Evolutionary conservation across 2,329 filamentous ascomycete genomes (phyloP).

Genomic region (Monosporascus sp.): DNA sequence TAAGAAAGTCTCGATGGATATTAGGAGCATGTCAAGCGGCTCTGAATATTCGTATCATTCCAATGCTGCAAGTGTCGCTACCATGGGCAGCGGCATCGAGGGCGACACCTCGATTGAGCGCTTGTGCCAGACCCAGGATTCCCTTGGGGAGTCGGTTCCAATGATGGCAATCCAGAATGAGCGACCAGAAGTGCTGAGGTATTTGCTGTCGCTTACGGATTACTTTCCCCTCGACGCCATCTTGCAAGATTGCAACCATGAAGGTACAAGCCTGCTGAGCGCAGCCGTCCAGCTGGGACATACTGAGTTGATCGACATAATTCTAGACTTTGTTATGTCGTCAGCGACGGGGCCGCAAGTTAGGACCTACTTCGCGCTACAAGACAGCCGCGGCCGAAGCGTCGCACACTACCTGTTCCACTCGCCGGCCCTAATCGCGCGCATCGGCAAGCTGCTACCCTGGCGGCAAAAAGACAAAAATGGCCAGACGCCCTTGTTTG

Average conservation of each 20-base stretch:
- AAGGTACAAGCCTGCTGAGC: slow-evolving; percentile 83
- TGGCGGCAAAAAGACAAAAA: slow-evolving; percentile 94
- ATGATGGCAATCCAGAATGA: slow-evolving; percentile 81
- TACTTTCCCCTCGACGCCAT: slow-evolving; percentile 69
- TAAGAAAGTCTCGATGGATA: slow-evolving; percentile 86
- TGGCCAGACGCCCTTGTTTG: slow-evolving; percentile 95
- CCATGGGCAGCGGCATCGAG: slow-evolving; percentile 67
- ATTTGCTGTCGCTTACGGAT: slow-evolving; percentile 70
- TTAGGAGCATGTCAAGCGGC: slow-evolving; percentile 78
- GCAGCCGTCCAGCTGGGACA: slow-evolving; percentile 85
- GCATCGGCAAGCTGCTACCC: slow-evolving; percentile 71
- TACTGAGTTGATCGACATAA: slow-evolving; percentile 64
- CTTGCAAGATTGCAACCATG: slow-evolving; percentile 79
- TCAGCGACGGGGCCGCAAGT: slow-evolving; percentile 51
- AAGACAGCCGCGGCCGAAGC: slow-evolving; percentile 82
- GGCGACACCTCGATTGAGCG: slow-evolving; percentile 82
- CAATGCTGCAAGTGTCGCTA: slow-evolving; percentile 70
- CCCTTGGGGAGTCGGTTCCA: slow-evolving; percentile 72
- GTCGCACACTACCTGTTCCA: slow-evolving; percentile 96
- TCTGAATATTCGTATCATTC: slow-evolving; percentile 83
- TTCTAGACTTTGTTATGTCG: slow-evolving; percentile 66
- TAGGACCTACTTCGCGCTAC: slow-evolving; percentile 62
- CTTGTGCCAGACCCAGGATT: slow-evolving; percentile 64
- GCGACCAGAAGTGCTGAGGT: slow-evolving; percentile 66
- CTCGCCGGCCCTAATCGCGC: slow-evolving; percentile 71